Percentiles rank a stretch among this genome's conserved stretches.
Conservation (phyloP, 331 rosid species). For the Acacia concinna region DNA sequence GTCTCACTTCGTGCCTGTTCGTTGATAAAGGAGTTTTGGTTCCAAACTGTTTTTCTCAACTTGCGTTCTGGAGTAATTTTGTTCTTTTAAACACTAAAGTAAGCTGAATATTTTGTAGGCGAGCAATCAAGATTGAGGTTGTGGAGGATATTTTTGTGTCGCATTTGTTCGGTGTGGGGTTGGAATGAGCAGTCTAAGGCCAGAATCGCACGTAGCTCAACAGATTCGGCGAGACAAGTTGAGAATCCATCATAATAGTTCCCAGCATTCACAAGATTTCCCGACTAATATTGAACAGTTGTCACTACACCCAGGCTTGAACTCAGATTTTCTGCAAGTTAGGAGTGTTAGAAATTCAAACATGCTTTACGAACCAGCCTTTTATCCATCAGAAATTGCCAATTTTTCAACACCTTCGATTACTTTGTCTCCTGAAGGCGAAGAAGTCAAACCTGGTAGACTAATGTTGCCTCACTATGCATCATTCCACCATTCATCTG, state of each 20-base stretch:
- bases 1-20: neutral
- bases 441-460: neutral
- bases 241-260: conserved; percentile 59
- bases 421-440: conserved; percentile 23
- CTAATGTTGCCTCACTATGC: conserved; percentile 20
- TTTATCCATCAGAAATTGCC: conserved; percentile 49
- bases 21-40: neutral
- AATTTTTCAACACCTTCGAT: conserved; percentile 42
- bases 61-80: neutral
- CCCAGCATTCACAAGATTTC: conserved; percentile 33
- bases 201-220: conserved; percentile 88
- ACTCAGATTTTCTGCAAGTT: conserved; percentile 52
- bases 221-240: conserved; percentile 89
- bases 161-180: conserved; percentile 5
- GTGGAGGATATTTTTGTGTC: neutral
- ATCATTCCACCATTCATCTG: conserved; percentile 29
- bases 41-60: neutral
- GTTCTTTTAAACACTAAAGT: neutral
- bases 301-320: conserved; percentile 35
- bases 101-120: conserved; percentile 29
- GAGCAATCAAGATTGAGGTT: neutral
- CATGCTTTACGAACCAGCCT: conserved; percentile 47
- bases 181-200: conserved; percentile 66
- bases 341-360: conserved; percentile 59
- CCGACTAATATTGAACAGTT: conserved; percentile 43